Evolutionary conservation across 2,329 filamentous ascomycete species (phyloP).

Genomic region (Botrytis hyacinthi): DNA sequence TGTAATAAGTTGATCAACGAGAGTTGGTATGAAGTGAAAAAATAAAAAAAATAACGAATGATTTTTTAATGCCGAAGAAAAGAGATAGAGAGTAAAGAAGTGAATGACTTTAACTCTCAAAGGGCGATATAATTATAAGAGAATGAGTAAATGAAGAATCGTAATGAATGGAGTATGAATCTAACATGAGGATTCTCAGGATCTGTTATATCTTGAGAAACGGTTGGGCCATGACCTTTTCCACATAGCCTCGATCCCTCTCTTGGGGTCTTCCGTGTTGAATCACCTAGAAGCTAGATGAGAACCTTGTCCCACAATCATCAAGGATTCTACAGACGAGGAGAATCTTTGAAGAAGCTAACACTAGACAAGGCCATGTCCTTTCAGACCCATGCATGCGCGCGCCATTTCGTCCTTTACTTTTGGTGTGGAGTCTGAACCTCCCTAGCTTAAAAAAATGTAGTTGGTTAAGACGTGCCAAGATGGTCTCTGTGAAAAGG

Average conservation of each 20-base stretch:
- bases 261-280: slow-evolving; percentile 9
- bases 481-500: background rate
- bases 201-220: slow-evolving; percentile 22
- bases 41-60: slow-evolving; percentile 36
- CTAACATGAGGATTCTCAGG: slow-evolving; percentile 22
- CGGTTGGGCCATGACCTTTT: slow-evolving; percentile 19
- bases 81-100: slow-evolving; percentile 43
- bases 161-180: slow-evolving; percentile 7
- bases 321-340: slow-evolving; percentile 15
- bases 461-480: slow-evolving; percentile 9
- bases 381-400: slow-evolving; percentile 19
- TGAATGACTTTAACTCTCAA: slow-evolving; percentile 46
- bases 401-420: slow-evolving; percentile 15
- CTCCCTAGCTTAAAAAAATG: background rate
- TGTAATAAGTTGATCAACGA: slow-evolving; percentile 30
- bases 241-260: slow-evolving; percentile 19
- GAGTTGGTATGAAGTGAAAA: slow-evolving; percentile 27
- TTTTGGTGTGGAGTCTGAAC: background rate
- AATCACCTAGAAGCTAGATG: slow-evolving; percentile 10
- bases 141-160: slow-evolving; percentile 9
- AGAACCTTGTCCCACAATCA: slow-evolving; percentile 1
- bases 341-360: slow-evolving; percentile 12
- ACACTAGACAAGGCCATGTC: slow-evolving; percentile 11
- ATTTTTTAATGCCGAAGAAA: slow-evolving; percentile 34
- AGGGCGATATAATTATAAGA: slow-evolving; percentile 24